These are phyloP conservation scores for Verbascum thapsus DNA, from an alignment of 257 asterid genomes.

Conservation along the genomic window DNA sequence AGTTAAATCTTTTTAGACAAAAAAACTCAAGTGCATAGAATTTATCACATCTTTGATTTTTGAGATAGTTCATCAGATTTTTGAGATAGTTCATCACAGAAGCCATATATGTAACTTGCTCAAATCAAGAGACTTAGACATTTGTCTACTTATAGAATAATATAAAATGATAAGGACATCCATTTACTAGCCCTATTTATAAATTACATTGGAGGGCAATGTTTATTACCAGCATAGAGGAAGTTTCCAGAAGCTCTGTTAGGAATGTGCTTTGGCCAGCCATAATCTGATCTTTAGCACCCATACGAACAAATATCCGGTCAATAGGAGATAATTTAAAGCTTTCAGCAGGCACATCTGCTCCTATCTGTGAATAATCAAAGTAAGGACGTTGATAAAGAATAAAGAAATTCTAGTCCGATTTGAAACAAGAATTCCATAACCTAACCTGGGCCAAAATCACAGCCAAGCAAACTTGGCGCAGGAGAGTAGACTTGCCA, in stretches of 20 bases:
- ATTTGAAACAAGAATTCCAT: constrained; percentile 24
- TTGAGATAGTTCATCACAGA: not conserved
- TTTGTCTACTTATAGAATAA: not conserved
- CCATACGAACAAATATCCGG: constrained; percentile 95
- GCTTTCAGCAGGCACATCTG: constrained; percentile 89
- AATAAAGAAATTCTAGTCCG: constrained; percentile 22
- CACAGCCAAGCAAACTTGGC: constrained; percentile 93
- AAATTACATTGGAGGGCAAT: constrained; percentile 6
- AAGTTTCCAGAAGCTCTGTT: constrained; percentile 89
- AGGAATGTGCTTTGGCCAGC: constrained; percentile 96
- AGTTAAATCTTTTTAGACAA: constrained; percentile 20
- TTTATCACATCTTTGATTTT: constrained; percentile 13
- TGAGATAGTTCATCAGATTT: not conserved
- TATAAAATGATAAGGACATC: constrained; percentile 10
- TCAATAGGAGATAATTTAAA: constrained; percentile 77
- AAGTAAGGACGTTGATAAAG: constrained; percentile 32
- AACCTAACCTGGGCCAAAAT: constrained; percentile 85
- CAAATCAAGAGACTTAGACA: not conserved
- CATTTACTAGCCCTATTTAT: not conserved
- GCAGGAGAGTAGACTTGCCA: constrained; percentile 94
- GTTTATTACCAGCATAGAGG: constrained; percentile 85
- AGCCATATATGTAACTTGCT: constrained; percentile 12
- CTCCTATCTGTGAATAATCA: constrained; percentile 69
- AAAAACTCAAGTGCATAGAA: constrained; percentile 25
- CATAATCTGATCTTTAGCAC: constrained; percentile 97